A percentile compares a stretch with the other conserved stretches of the same genome.
Evolutionary conservation across 257 asterid species (phyloP).

Genomic region (Anisodus tanguticus): DNA sequence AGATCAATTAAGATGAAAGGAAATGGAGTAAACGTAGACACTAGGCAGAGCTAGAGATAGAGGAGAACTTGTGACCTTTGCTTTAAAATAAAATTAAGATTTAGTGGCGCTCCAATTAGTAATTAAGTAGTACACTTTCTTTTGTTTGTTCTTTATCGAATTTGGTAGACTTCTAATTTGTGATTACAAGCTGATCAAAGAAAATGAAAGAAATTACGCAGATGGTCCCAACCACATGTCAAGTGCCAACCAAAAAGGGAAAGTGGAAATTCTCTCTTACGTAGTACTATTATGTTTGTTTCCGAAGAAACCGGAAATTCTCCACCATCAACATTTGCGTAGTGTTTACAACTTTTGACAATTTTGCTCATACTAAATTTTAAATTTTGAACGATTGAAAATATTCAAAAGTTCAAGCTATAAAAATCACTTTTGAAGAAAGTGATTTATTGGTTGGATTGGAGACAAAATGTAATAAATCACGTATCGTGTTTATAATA

Average conservation of each 20-base stretch:
- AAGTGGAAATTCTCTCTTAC: not conserved
- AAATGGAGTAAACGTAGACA: not conserved
- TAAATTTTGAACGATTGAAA: not conserved
- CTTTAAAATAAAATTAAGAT: not conserved
- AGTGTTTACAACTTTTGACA: conserved; percentile 21
- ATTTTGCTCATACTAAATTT: not conserved
- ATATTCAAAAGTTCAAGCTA: not conserved
- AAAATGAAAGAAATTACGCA: not conserved
- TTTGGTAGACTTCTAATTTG: not conserved
- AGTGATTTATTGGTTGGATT: not conserved
- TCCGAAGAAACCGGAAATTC: not conserved
- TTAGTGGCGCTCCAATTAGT: not conserved
- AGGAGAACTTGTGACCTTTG: not conserved
- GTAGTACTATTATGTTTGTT: too few species aligned
- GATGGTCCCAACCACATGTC: not conserved
- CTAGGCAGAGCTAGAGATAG: not conserved
- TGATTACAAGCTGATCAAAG: not conserved
- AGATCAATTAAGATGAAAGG: not conserved
- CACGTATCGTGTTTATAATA: too few species aligned
- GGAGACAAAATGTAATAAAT: not conserved
- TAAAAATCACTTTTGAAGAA: not conserved
- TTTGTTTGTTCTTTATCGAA: not conserved
- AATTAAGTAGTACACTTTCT: not conserved
- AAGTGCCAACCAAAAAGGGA: not conserved
- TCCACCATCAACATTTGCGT: not conserved